Evolutionary conservation across 1,139 yeast species (phyloP).

Genomic region (Kazachstania sp.): DNA sequence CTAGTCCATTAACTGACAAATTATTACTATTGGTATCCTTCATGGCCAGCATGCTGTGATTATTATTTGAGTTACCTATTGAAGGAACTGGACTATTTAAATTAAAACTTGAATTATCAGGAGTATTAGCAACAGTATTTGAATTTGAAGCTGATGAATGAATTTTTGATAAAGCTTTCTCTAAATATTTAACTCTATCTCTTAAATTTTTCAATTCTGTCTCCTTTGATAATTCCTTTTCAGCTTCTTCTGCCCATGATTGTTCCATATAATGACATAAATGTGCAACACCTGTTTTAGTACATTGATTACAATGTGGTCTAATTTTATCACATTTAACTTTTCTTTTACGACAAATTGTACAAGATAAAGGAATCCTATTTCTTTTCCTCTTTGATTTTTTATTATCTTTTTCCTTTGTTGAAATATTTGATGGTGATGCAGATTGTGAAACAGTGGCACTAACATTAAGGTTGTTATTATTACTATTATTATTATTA

Average conservation of each 20-base stretch:
- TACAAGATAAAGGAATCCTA: slow-evolving; percentile 42
- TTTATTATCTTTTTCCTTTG: neutral
- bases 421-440: slow-evolving; percentile 14
- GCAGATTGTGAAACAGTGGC: neutral
- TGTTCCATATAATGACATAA: slow-evolving; percentile 60
- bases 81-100: neutral
- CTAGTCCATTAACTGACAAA: too few species aligned
- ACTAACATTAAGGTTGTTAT: neutral
- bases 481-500: neutral
- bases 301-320: slow-evolving; percentile 69
- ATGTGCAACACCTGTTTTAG: slow-evolving; percentile 65
- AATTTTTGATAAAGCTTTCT: slow-evolving; percentile 25
- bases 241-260: slow-evolving; percentile 45
- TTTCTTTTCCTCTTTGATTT: slow-evolving; percentile 34
- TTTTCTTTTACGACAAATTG: slow-evolving; percentile 41
- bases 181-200: slow-evolving; percentile 29
- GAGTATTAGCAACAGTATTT: slow-evolving; percentile 5
- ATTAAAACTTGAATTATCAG: slow-evolving; percentile 1
- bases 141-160: slow-evolving; percentile 16
- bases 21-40: neutral
- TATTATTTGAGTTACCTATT: neutral
- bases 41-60: neutral
- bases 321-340: slow-evolving; percentile 47
- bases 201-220: slow-evolving; percentile 28
- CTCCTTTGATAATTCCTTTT: slow-evolving; percentile 42